A percentile compares a stretch with the other conserved stretches of the same genome.
Evolutionary conservation across 1,284 basidiomycete species (phyloP).

Genomic region (Sanghuangporus baumii): DNA sequence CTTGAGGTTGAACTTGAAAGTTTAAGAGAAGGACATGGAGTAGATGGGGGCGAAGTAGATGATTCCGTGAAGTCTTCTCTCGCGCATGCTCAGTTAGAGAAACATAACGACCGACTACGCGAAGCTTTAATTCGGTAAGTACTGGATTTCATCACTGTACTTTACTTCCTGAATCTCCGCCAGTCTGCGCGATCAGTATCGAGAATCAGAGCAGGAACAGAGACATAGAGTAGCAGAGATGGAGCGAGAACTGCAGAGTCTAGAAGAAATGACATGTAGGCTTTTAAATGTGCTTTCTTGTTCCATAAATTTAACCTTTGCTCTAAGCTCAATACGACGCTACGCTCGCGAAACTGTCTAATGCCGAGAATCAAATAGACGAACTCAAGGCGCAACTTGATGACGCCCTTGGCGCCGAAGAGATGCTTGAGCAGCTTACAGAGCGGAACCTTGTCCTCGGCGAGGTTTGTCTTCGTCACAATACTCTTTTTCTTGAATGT

Average conservation of each 20-base stretch:
- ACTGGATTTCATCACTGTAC: not conserved
- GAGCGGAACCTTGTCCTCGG: slow-evolving; percentile 90
- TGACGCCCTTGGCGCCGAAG: slow-evolving; percentile 92
- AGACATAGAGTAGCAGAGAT: slow-evolving; percentile 79
- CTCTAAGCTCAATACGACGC: slow-evolving; percentile 72
- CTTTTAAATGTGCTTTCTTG: not conserved
- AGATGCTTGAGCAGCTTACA: slow-evolving; percentile 93
- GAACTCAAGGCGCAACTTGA: slow-evolving; percentile 94
- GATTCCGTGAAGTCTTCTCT: slow-evolving; percentile 57
- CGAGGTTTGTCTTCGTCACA: slow-evolving; percentile 49
- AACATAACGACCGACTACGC: slow-evolving; percentile 93
- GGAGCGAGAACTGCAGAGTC: slow-evolving; percentile 75
- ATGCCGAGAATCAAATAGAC: slow-evolving; percentile 87
- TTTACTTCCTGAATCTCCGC: slow-evolving; percentile 13
- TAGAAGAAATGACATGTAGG: slow-evolving; percentile 70
- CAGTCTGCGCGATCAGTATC: slow-evolving; percentile 82
- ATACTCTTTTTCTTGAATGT: not conserved
- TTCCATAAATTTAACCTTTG: slow-evolving; percentile 10
- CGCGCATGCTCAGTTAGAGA: slow-evolving; percentile 89
- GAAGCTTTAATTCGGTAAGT: slow-evolving; percentile 82
- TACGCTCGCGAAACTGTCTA: slow-evolving; percentile 71
- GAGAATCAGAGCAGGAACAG: slow-evolving; percentile 85
- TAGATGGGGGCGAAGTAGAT: slow-evolving; percentile 36
- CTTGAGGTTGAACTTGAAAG: slow-evolving; percentile 82
- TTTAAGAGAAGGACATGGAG: slow-evolving; percentile 46